Evolutionary conservation across 2,329 filamentous ascomycete genomes (phyloP), one percentile per base, ranked within the genome.

Genomic region (Fusarium verticillioides): DNA sequence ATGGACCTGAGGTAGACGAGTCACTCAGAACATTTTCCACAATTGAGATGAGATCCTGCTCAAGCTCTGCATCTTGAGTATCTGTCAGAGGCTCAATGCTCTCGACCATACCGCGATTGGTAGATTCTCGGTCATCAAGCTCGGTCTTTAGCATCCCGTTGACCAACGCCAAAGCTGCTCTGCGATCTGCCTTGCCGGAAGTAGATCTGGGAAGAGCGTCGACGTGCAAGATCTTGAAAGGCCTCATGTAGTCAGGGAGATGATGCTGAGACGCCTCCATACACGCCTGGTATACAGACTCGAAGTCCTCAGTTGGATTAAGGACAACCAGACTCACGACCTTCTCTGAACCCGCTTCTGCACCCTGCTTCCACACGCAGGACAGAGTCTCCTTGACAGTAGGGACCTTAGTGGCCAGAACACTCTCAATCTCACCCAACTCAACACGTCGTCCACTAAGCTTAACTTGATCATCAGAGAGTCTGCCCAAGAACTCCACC

Each of bases 381-480:
- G 39, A 40, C 0, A 72, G 4, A 4, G 59, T 64, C 4, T 69
- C 53, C 1, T 37, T 57, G 2, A 72, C 30, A 0, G 21, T 9
- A 0, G 46, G 34, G 2, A 47, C 58, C 11, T 46, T 72, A 9
- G 69, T 69, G 1, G 53, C 63, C 1, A 72, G 5, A 8, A 64
- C 36, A 11, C 63, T 69, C 28, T 72, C 69, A 21, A 72, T 60
- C n/a, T 72, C 69, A 3, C 69, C 58, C 7, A 72, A 23, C 19
- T 72, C 69, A 4, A 69, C 69, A 12, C 69, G 69, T 19, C 69
- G 54, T 2, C 69, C 69, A 18, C 69, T 72, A 6, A 72, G 57
- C 28, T 72, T 72, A 13, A 72, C 69, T 16, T 72, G 69, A 5
- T 57, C 69, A 23, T 69, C 63, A 3, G 69, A 72, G 7, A 72